A percentile compares a stretch with the other conserved stretches of the same genome.
phyloP scores from a whole-genome alignment of 257 asterid genomes.

The Gentiana straminea region DNA sequence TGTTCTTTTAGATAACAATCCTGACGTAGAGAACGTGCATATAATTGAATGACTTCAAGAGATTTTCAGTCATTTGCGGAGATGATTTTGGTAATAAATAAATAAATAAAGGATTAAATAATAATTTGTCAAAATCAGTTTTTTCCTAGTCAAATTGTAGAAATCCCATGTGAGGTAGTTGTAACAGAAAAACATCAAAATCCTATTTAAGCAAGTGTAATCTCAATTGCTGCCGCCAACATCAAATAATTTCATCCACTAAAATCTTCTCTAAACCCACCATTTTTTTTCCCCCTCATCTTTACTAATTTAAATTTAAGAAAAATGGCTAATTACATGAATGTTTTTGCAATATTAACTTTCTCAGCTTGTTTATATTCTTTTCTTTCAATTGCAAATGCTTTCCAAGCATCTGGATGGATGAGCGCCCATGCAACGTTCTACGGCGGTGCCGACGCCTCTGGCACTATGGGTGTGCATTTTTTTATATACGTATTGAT shows the following conservation, averaged over 20 bases:
- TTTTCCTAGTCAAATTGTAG: slow-evolving; percentile 5
- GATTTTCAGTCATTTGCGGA: slow-evolving; percentile 8
- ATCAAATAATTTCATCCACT: slow-evolving; percentile 3
- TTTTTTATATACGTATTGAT: neutral
- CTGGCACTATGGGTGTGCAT: slow-evolving; percentile 34
- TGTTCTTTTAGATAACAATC: slow-evolving; percentile 4
- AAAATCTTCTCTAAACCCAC: slow-evolving; percentile 4
- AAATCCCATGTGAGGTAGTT: slow-evolving; percentile 31
- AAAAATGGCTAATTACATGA: slow-evolving; percentile 6
- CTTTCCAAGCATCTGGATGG: slow-evolving; percentile 29
- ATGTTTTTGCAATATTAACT: slow-evolving; percentile 9
- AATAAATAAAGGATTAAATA: neutral
- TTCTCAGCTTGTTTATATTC: slow-evolving; percentile 9
- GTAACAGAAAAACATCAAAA: slow-evolving; percentile 9
- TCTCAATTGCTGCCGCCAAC: slow-evolving; percentile 1
- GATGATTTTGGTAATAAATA: neutral
- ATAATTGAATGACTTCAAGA: slow-evolving; percentile 17
- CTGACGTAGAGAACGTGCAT: slow-evolving; percentile 15
- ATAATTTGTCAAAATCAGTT: neutral
- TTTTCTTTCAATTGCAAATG: slow-evolving; percentile 14
- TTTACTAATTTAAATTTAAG: neutral
- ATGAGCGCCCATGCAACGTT: slow-evolving; percentile 32
- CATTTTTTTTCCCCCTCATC: neutral
- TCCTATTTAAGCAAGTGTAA: slow-evolving; percentile 5
- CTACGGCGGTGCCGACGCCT: slow-evolving; percentile 36